Evolutionary conservation across 371 early-diverging fungal genomes (phyloP).

Genomic region (Funneliformis caledonium): DNA sequence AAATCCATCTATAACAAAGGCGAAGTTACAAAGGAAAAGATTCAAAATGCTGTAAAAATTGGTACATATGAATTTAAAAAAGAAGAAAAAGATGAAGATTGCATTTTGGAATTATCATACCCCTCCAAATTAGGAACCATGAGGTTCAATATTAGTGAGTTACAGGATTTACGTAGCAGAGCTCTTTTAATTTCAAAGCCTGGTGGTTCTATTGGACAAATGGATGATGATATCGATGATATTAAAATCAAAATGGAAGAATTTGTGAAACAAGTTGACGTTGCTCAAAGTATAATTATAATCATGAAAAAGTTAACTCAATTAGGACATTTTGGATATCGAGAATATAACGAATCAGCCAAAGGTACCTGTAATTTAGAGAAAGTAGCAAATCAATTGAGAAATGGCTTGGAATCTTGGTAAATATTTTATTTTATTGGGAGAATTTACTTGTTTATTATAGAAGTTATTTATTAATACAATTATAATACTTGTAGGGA

Average conservation of each 20-base stretch:
- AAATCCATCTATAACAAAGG: conserved; percentile 34
- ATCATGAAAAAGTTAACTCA: conserved; percentile 32
- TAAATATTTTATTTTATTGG: not conserved
- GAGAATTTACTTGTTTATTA: not conserved
- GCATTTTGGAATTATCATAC: conserved; percentile 32
- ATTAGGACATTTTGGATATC: conserved; percentile 41
- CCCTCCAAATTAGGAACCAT: not conserved
- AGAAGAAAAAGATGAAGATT: not conserved
- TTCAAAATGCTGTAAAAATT: conserved; percentile 32
- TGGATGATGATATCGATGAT: not conserved
- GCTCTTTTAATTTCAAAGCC: conserved; percentile 36
- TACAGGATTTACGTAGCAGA: conserved; percentile 39
- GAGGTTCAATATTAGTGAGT: conserved; percentile 20
- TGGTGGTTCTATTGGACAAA: not conserved
- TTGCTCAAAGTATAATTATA: conserved; percentile 29
- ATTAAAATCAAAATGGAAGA: conserved; percentile 15
- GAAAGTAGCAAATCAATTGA: not conserved
- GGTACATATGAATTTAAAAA: conserved; percentile 37
- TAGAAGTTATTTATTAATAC: not conserved
- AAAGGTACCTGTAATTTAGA: not conserved
- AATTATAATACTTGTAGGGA: conserved; percentile 29
- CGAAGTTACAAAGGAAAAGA: conserved; percentile 39
- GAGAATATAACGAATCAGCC: not conserved
- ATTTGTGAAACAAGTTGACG: conserved; percentile 40
- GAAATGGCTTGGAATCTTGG: conserved; percentile 28